Base-by-base conservation (phyloP, 768 basidiomycete genomes). In the Leccinum obscurum region DNA sequence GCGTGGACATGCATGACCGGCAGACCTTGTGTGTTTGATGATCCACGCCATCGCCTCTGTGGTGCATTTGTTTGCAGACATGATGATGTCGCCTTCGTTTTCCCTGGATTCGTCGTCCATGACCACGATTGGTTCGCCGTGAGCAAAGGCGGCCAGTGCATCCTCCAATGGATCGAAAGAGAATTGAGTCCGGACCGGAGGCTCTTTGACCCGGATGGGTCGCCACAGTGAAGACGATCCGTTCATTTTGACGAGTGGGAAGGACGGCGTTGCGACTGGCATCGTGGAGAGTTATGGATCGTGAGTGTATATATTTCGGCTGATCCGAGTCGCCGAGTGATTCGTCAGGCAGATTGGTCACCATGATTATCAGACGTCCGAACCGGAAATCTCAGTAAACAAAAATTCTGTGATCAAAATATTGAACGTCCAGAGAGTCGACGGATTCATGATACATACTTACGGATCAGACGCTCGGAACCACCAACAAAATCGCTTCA, bases 1-100 rank as follows among this genome's bases (percentile, higher is more conserved):
- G 35, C 17, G 48, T 20, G 15, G 32, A 48, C 13, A 48, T 13
- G n/a, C 8, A 14, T 6, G 30, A 41, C 32, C 24, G 15, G 74
- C 84, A 60, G 55, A 95, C 96, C 94, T 97, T 0, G 94, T 93
- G 72, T 95, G 88, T 70, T 90, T 90, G 72, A 99, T 95, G 84
- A 99, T 90, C 93, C 93, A 99, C 1, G 97, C 96, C 97, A 99
- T 98, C 70, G 95, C 92, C 75, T 98, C 92, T 1, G 93, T 92
- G 41, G 95, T 93, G 65, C 92, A 87, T 55, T 86, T 83, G 26
- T 81, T 81, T 3, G 86, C 97, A 14, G 96, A 86, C 69, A 94
- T 89, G 70, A 98, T 93, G 59, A 99, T 77, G 74, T 99, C 97
- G 2, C 97, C 96, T 72, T 99, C 97, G 72, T 99, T 99, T 77